phyloP scores from a whole-genome alignment of 192 early-diverging fungal genomes.

The Funneliformis mosseae region DNA sequence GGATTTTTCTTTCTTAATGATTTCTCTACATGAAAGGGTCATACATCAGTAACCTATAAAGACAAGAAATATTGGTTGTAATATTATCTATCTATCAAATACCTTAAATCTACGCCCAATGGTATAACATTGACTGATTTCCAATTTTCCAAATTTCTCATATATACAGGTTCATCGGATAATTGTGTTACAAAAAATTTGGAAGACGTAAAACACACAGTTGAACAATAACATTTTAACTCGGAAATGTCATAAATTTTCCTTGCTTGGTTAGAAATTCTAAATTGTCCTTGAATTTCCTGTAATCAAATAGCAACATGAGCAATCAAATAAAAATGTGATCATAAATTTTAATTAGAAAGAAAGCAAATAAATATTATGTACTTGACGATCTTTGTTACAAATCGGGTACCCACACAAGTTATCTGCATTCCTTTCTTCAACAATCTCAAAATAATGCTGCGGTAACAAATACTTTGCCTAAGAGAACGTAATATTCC shows the following conservation, averaged over 20 bases:
- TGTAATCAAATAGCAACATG: slow-evolving; percentile 25
- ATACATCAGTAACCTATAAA: neutral
- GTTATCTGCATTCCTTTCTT: slow-evolving; percentile 68
- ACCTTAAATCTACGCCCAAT: slow-evolving; percentile 40
- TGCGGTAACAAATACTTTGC: slow-evolving; percentile 68
- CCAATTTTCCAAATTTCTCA: slow-evolving; percentile 49
- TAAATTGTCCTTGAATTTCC: slow-evolving; percentile 59
- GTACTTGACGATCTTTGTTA: slow-evolving; percentile 45
- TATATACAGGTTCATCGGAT: slow-evolving; percentile 74
- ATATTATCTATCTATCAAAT: neutral
- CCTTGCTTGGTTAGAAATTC: slow-evolving; percentile 68
- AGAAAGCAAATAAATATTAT: neutral
- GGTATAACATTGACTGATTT: slow-evolving; percentile 32
- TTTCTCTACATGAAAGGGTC: neutral
- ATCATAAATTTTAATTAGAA: neutral
- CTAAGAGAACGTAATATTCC: slow-evolving; percentile 15
- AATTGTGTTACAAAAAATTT: slow-evolving; percentile 72
- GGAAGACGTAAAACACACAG: slow-evolving; percentile 70
- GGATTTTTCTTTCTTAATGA: neutral
- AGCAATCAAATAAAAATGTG: neutral
- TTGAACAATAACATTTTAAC: slow-evolving; percentile 69
- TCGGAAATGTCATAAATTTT: slow-evolving; percentile 81
- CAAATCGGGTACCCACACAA: slow-evolving; percentile 89
- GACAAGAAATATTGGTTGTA: neutral
- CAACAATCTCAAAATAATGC: slow-evolving; percentile 69